phyloP scores from a whole-genome alignment of 2,329 filamentous ascomycete species.

The Escovopsis weberi region DNA sequence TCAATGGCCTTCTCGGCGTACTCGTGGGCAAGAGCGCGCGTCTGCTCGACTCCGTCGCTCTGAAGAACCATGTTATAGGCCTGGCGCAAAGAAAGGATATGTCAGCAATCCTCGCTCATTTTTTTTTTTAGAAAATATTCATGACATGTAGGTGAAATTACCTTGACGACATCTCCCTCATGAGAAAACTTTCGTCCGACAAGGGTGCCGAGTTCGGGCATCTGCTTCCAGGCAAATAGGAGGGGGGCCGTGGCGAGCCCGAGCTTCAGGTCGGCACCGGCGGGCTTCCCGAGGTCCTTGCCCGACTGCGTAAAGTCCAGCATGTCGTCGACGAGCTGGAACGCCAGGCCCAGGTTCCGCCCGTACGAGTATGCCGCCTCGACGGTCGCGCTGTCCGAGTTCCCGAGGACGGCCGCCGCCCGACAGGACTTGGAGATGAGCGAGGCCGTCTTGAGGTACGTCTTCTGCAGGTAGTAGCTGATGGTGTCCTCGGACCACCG shows the following conservation, averaged over 20 bases:
- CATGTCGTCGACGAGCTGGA: conserved; percentile 97
- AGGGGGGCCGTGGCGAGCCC: conserved; percentile 88
- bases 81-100: conserved; percentile 28
- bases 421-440: conserved; percentile 94
- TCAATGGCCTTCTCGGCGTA: conserved; percentile 79
- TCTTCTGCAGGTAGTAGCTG: conserved; percentile 93
- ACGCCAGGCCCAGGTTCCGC: conserved; percentile 84
- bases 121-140: background rate
- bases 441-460: conserved; percentile 91
- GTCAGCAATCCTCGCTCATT: background rate
- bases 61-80: conserved; percentile 71
- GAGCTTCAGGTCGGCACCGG: conserved; percentile 83
- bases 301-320: conserved; percentile 86
- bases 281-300: conserved; percentile 80
- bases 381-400: conserved; percentile 61
- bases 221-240: conserved; percentile 88
- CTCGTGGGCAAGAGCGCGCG: conserved; percentile 74
- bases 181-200: conserved; percentile 82
- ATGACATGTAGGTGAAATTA: conserved; percentile 30
- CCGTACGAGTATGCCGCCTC: conserved; percentile 88
- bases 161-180: conserved; percentile 72
- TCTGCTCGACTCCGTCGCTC: conserved; percentile 84
- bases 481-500: conserved; percentile 79
- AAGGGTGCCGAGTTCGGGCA: conserved; percentile 67
- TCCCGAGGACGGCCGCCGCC: conserved; percentile 73